phyloP scores from a whole-genome alignment of 805 yeast genomes.

The Teunomyces atbi region DNA sequence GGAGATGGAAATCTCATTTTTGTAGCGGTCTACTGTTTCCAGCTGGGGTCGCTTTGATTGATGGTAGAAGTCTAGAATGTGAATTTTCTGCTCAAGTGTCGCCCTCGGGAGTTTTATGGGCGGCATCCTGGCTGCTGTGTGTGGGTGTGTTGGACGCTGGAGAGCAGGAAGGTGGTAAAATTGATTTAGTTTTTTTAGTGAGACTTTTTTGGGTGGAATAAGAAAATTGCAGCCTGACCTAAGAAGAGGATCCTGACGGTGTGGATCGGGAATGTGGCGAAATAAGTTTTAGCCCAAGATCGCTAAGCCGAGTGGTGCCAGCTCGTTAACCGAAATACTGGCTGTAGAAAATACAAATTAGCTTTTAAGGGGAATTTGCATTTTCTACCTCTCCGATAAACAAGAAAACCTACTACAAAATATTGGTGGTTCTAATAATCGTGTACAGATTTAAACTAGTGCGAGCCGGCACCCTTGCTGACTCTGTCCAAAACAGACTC shows the following conservation, averaged over 20 bases:
- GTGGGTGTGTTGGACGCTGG: not conserved
- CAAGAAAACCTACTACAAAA: too few relatives aligned
- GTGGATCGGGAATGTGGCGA: not conserved
- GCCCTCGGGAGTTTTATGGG: slow-evolving; percentile 44
- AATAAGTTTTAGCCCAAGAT: not conserved
- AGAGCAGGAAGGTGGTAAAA: slow-evolving; percentile 1
- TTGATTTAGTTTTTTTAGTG: slow-evolving; percentile 4
- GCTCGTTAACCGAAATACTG: too few relatives aligned
- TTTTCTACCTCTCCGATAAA: too few relatives aligned
- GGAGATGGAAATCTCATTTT: slow-evolving; percentile 51
- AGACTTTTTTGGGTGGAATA: not conserved
- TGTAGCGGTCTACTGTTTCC: slow-evolving; percentile 55
- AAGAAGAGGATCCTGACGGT: not conserved
- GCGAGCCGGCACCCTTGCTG: slow-evolving; percentile 67
- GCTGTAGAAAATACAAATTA: too few relatives aligned
- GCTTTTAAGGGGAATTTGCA: too few relatives aligned
- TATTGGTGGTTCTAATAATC: not conserved
- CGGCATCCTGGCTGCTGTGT: slow-evolving; percentile 7
- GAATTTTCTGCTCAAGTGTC: slow-evolving; percentile 57
- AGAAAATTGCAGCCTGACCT: not conserved
- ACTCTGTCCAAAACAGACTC: slow-evolving; percentile 91
- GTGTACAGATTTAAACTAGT: slow-evolving; percentile 15
- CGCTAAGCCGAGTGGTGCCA: not conserved
- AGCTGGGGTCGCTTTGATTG: slow-evolving; percentile 50
- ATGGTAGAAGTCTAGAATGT: slow-evolving; percentile 52